These are phyloP conservation scores for Pleurotus giganteus DNA, from an alignment of 768 basidiomycete species.

Conservation along the genomic window DNA sequence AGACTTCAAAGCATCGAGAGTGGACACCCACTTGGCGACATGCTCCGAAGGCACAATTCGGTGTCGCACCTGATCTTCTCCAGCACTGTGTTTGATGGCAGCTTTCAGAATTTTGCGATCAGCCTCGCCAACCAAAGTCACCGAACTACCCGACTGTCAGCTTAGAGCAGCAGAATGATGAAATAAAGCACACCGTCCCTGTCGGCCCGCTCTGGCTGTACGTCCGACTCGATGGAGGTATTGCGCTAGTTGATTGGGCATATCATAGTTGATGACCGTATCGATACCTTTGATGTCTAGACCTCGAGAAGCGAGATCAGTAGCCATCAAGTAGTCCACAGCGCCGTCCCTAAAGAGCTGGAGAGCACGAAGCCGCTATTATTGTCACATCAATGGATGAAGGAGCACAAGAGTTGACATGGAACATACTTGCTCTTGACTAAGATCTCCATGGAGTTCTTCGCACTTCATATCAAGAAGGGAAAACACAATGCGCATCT, in stretches of 20 bases:
- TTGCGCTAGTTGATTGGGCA: conserved; percentile 90
- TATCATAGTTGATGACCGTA: conserved; percentile 98
- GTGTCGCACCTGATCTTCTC: conserved; percentile 82
- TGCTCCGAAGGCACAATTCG: conserved; percentile 81
- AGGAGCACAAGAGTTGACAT: background rate
- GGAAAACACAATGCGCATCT: conserved; percentile 92
- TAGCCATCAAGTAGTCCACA: conserved; percentile 94
- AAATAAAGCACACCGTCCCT: conserved; percentile 68
- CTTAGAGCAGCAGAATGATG: background rate
- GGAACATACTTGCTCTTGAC: conserved; percentile 83
- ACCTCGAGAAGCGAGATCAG: conserved; percentile 92
- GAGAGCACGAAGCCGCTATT: conserved; percentile 80
- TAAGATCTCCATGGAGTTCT: conserved; percentile 93
- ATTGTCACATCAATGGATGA: conserved; percentile 2
- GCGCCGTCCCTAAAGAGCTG: conserved; percentile 83
- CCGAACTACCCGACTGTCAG: conserved; percentile 47
- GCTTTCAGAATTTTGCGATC: conserved; percentile 97
- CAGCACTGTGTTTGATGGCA: conserved; percentile 84
- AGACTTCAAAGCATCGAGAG: conserved; percentile 65
- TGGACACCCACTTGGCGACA: conserved; percentile 66
- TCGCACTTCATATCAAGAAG: conserved; percentile 86
- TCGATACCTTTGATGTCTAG: conserved; percentile 97
- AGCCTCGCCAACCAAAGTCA: conserved; percentile 92
- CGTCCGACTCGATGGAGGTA: conserved; percentile 97
- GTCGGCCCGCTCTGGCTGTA: conserved; percentile 92